Conservation (phyloP, 148 eudicot species). For the Polygonum maritimum region DNA sequence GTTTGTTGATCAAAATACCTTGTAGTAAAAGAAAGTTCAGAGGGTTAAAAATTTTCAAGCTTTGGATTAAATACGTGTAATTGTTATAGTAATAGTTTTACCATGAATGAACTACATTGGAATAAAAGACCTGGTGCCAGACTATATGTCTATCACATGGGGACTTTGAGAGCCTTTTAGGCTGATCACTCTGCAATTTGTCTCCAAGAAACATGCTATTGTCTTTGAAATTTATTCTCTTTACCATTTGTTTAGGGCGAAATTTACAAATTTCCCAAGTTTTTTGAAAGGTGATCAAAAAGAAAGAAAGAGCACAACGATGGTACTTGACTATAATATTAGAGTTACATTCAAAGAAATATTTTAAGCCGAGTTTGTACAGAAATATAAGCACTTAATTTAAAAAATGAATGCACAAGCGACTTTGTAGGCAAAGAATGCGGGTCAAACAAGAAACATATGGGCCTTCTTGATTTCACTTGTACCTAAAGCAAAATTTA, state of each 20-base stretch:
- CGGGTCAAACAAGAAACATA: slow-evolving; percentile 6
- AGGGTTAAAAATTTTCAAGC: neutral
- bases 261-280: neutral
- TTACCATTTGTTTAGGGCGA: neutral
- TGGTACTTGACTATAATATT: neutral
- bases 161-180: neutral
- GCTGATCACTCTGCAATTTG: neutral
- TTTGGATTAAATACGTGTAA: neutral
- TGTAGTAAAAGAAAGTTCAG: neutral
- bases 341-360: neutral
- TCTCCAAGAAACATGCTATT: neutral
- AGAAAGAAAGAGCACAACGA: neutral
- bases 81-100: neutral
- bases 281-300: neutral
- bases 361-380: neutral
- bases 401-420: neutral
- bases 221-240: neutral
- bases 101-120: neutral
- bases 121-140: neutral
- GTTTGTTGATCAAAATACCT: neutral
- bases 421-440: slow-evolving; percentile 4
- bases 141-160: neutral
- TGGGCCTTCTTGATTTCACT: slow-evolving; percentile 3
- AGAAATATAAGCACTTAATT: neutral
- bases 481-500: neutral